Evolutionary conservation across 108 stramenopile species (phyloP), one percentile per base, ranked within the genome.

Genomic region (Parietichytrium sp.): DNA sequence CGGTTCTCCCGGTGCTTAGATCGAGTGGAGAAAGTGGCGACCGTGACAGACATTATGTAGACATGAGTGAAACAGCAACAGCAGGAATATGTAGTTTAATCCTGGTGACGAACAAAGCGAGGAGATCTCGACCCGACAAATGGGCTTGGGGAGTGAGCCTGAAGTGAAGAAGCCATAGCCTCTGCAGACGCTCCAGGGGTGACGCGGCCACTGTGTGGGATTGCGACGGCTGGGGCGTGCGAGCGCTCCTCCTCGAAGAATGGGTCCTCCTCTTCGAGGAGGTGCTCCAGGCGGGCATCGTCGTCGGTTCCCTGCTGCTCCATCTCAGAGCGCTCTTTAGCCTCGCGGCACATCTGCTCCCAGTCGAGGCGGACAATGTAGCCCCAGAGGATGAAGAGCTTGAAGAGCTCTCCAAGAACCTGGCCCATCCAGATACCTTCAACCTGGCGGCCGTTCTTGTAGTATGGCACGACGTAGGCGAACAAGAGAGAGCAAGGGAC

Each of bases 331-430:
- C 61, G 61, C 61, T 72, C 61, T 42, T 72, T 72, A 0, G 61
- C 61, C 42, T 72, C 61, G 10, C 6, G 10, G 61, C 61, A 72
- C 61, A 72, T 72, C 25, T 72, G 2, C 0, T 72, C 61, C 61
- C 61, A 72, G 61, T 72, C 61, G 20, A 72, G 61, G 20, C 61
- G 61, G 13, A 42, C 61, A 27, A 72, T 72, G 61, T 72, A 72
- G 61, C 38, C 45, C 61, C 61, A 72, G 3, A 72, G 61, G 3
- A 72, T 2, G 61, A 45, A n/a, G 2, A 72, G 42, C 61, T 72
- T 72, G 61, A 72, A 72, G 61, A 72, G 38, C 61, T 72, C 61
- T n/a, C 61, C 61, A 25, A 33, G 45, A 6, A 72, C 61, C 61
- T 72, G 61, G 61, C 61, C 61, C 61, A 72, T 72, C 61, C 61